These are phyloP conservation scores for Aspergillus fijiensis DNA, from an alignment of 2,329 filamentous ascomycete species.

Conservation along the genomic window DNA sequence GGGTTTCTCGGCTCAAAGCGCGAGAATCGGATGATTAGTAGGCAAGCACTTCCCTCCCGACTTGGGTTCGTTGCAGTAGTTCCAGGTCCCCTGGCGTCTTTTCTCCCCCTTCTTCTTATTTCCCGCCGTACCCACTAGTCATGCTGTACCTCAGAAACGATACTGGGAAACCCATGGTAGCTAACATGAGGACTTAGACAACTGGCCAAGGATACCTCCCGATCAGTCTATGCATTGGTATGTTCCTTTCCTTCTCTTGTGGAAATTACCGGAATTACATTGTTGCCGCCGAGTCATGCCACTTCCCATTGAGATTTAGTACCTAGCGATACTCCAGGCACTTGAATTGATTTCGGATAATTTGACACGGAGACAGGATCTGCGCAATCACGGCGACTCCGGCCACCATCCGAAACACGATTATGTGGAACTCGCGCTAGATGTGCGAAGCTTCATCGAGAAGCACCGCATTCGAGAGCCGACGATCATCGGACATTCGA, in stretches of 20 bases:
- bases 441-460: constrained; percentile 23
- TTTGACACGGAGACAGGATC: constrained; percentile 53
- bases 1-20: constrained; percentile 87
- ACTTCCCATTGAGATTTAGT: too few species aligned
- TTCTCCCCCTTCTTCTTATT: too few species aligned
- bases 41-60: constrained; percentile 57
- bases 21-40: constrained; percentile 90
- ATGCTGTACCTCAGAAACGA: too few species aligned
- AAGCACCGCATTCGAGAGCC: constrained; percentile 14
- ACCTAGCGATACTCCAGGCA: too few species aligned
- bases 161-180: too few species aligned
- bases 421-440: constrained; percentile 26
- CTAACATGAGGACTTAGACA: constrained; percentile 15
- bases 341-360: not conserved
- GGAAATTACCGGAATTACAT: too few species aligned
- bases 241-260: not conserved
- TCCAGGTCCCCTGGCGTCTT: too few species aligned
- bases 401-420: constrained; percentile 55
- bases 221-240: constrained; percentile 5
- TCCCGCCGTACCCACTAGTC: too few species aligned
- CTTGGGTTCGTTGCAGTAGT: too few species aligned
- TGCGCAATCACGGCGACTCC: constrained; percentile 88
- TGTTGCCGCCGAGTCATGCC: too few species aligned
- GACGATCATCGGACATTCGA: constrained; percentile 10
- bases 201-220: constrained; percentile 9